Conservation (phyloP, 2,329 filamentous ascomycete species). For the Sporothrix luriei region DNA sequence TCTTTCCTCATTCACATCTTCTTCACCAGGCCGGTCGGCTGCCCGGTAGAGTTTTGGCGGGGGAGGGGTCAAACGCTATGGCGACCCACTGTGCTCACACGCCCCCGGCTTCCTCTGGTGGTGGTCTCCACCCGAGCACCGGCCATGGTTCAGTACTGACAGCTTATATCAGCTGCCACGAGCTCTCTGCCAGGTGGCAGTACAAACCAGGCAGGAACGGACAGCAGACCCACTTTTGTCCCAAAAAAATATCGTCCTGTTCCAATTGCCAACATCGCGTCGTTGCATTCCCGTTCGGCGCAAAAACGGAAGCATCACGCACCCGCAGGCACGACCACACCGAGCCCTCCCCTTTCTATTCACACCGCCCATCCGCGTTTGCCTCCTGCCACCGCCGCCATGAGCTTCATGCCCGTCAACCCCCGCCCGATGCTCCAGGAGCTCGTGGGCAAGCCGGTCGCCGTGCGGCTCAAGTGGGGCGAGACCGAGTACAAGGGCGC, state of each 20-base stretch:
- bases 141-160: not conserved
- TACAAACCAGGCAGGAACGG: not conserved
- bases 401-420: conserved; percentile 83
- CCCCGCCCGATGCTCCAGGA: conserved; percentile 94
- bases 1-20: not conserved
- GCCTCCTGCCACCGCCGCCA: conserved; percentile 28
- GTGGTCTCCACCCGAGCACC: not conserved
- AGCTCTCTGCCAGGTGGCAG: not conserved
- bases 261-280: conserved; percentile 28
- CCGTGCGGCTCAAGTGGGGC: conserved; percentile 96
- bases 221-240: conserved; percentile 16
- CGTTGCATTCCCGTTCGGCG: conserved; percentile 9
- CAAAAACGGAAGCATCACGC: conserved; percentile 1
- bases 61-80: conserved; percentile 22
- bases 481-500: conserved; percentile 96
- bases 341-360: no score
- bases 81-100: not conserved
- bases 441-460: conserved; percentile 86
- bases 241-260: conserved; percentile 21
- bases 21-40: conserved; percentile 24
- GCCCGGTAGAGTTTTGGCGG: conserved; percentile 21
- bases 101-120: not conserved
- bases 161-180: conserved; percentile 13
- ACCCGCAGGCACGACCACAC: no score
- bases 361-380: not conserved